Evolutionary conservation across 257 asterid species (phyloP), one percentile per base, ranked within the genome.

Genomic region (Jacaranda copaia): DNA sequence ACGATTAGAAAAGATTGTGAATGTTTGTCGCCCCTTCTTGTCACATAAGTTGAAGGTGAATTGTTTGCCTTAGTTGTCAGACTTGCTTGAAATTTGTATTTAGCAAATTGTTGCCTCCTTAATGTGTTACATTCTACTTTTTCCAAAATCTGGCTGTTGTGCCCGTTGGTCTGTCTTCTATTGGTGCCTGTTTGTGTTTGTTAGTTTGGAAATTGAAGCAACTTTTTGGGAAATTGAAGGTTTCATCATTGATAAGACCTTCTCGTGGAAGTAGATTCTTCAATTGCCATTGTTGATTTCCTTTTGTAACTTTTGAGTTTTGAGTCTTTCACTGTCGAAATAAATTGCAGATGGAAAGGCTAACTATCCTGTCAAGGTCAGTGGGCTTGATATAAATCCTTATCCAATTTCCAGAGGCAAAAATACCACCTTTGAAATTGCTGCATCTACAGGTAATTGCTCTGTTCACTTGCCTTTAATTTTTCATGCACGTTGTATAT

Each of bases 391-490:
- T 3, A 91, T 95, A 16, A 42, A 83, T 13, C 99, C 99, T 6
- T 91, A 78, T 82, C 98, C 99, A 5, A 83, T 93, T 25, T 43
- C 80, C 40, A 86, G 83, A 63, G 87, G 90, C 81, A 80, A 83
- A 80, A 57, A 77, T 7, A 85, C 99, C 45, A 88, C 90, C 64
- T 95, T 92, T 67, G 75, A 81, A n/a, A 84, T 95, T 61, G 19
- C 79, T 78, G 99, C 98, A 36, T 73, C 89, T 25, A 87, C 99
- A 60, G 85, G 98, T 92, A 87, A 80, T 18, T 35, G 55, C 35
- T 55, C 72, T 20, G 38, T 56, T 35, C 55, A 11, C 55, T 11
- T 58, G 53, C 70, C 46, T 76, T 68, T 2, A 19, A 38, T 61
- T 5, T 62, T 52, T 70, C n/a, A 10, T 36, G 61, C 32, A 40